Evolutionary conservation across 1,284 basidiomycete genomes (phyloP).

Genomic region (Vanrija pseudolonga): DNA sequence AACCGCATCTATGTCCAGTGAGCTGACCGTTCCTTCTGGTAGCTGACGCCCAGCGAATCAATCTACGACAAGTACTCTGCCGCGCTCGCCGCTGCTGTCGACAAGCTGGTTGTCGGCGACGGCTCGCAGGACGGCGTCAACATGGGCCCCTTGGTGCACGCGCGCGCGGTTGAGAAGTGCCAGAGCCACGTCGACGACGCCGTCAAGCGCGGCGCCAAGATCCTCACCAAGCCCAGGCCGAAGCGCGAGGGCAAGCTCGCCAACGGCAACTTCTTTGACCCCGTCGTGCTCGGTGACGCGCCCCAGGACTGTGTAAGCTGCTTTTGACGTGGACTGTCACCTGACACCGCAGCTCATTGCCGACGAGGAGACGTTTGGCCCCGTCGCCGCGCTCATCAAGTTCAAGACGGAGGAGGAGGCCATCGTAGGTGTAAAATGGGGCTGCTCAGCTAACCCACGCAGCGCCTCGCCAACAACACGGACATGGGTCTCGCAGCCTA

Average conservation of each 20-base stretch:
- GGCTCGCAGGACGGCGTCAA: constrained; percentile 70
- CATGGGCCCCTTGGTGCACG: constrained; percentile 87
- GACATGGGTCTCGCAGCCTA: constrained; percentile 85
- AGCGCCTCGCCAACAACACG: constrained; percentile 66
- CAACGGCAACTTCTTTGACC: constrained; percentile 64
- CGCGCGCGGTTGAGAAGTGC: constrained; percentile 80
- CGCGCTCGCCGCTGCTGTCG: constrained; percentile 52
- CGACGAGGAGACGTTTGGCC: constrained; percentile 80
- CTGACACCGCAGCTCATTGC: constrained; percentile 33
- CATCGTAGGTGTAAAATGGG: constrained; percentile 53
- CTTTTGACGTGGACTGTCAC: constrained; percentile 52
- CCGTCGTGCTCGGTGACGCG: constrained; percentile 80
- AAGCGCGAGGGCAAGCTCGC: constrained; percentile 66
- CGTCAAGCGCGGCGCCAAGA: constrained; percentile 69
- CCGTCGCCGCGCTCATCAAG: constrained; percentile 56
- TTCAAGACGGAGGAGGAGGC: constrained; percentile 93
- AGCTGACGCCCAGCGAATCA: no score
- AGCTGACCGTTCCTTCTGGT: no score
- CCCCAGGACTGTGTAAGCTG: constrained; percentile 55
- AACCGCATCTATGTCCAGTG: constrained; percentile 80
- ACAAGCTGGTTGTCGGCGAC: constrained; percentile 80
- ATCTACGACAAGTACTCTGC: constrained; percentile 35
- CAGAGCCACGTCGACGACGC: constrained; percentile 77
- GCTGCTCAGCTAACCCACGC: constrained; percentile 31
- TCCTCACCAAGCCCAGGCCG: constrained; percentile 56